Evolutionary conservation across 441 rosid species (phyloP), one percentile per base, ranked within the genome.

Genomic region (Gossypium aridum): DNA sequence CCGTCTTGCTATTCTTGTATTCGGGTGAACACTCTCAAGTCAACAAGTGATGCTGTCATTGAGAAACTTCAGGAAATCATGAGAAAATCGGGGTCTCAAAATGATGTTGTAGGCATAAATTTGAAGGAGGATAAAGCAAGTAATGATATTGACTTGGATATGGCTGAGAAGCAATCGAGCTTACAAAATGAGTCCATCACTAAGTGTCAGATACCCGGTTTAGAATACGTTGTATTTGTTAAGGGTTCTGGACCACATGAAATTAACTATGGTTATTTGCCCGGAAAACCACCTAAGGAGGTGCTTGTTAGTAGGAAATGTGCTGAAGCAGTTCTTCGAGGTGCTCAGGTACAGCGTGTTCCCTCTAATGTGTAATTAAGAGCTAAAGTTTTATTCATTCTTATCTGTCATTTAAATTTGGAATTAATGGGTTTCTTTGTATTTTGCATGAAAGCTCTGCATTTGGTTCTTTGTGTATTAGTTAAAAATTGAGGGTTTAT

Each of bases 311-410:
- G 99, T 77, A 86, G 98, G 76, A 95, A 95, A 83, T 95, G 99
- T 80, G 98, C 96, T 73, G 99, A 95, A 83, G 94, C 99, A 49
- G 98, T 95, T 85, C 97, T 95, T 43, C 89, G 98, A 67, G 99
- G 98, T 76, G 99, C 99, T 76, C 98, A 93, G 97, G 99, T 95
- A 74, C 49, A 71, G 51, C 45, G 5, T 4, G 23, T 54, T 64
- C 5, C 61, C 72, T 17, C 16, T 55, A 55, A 34, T 34, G 51
- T 0, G 14, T 57, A 56, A 43, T 20, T 13, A 62, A 39, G 19
- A 45, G 45, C 56, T 9, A 4, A 14, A 4, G 37, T 34, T 55
- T 12, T 31, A 55, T 20, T 17, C 2, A 20, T 31, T n/a, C 65
- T 75, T 37, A 16, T 22, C 12, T 37, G 8, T 75, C 61, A 23